Percentiles rank a stretch among this genome's conserved stretches.
Evolutionary conservation across 768 basidiomycete species (phyloP).

Genomic region (Agaricus blazei): DNA sequence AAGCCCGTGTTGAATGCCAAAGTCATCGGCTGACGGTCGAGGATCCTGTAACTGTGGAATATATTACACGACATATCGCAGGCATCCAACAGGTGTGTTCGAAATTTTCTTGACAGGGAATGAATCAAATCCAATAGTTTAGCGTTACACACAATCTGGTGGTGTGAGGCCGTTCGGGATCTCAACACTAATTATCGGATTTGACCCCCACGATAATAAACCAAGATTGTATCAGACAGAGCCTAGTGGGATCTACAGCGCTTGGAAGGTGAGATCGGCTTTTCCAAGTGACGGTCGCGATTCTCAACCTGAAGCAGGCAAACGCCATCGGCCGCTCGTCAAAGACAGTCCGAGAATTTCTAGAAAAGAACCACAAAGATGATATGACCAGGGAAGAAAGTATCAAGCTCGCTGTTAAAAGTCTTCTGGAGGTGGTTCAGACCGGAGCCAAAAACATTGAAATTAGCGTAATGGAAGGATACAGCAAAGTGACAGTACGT

Average conservation of each 20-base stretch:
- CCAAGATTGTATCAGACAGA: constrained; percentile 96
- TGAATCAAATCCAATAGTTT: constrained; percentile 2
- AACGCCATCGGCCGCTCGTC: constrained; percentile 97
- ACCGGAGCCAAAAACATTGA: constrained; percentile 99
- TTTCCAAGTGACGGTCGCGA: not conserved
- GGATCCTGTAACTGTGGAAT: constrained; percentile 97
- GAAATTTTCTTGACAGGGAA: not conserved
- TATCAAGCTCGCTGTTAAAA: constrained; percentile 94
- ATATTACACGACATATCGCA: constrained; percentile 96
- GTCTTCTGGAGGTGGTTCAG: constrained; percentile 94
- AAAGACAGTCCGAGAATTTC: constrained; percentile 96
- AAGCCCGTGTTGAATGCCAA: constrained; percentile 96
- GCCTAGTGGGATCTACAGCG: constrained; percentile 95
- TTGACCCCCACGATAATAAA: constrained; percentile 85
- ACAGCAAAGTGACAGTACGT: constrained; percentile 85
- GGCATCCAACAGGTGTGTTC: constrained; percentile 90
- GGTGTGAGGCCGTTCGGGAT: constrained; percentile 98
- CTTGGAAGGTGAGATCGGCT: constrained; percentile 78
- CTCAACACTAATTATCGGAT: constrained; percentile 93
- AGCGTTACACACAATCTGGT: constrained; percentile 98
- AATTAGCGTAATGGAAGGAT: constrained; percentile 95
- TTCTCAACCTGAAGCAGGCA: constrained; percentile 48
- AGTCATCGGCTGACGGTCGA: constrained; percentile 96
- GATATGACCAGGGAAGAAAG: constrained; percentile 84
- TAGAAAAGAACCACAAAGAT: constrained; percentile 97